Evolutionary conservation across 2,329 filamentous ascomycete genomes (phyloP), one percentile per base, ranked within the genome.

Genomic region (Nemania abortiva): DNA sequence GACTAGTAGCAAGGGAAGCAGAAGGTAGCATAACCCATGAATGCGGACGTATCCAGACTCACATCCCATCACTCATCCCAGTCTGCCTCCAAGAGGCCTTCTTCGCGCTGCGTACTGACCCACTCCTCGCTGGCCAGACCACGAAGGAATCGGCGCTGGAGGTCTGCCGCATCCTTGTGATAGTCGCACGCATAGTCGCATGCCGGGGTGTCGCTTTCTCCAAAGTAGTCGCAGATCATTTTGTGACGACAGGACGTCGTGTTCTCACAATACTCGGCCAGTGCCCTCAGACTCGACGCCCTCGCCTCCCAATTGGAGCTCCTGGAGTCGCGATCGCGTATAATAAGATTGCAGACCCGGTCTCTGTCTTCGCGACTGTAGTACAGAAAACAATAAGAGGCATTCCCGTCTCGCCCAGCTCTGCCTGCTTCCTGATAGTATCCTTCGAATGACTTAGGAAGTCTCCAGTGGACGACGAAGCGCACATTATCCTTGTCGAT

Each of bases 341-440:
- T 80, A 47, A 89, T 79, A 82, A 90, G 81, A 70, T 82, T 86
- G 10, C 86, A 88, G 10, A 92, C 89, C 1, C 94, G 88, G 76
- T 97, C 92, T 29, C 93, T 86, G 77, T 98, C 95, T 79, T 97
- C 93, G 13, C 92, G 89, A 68, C 91, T 94, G 81, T 98, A 98
- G 81, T 98, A 97, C 63, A 98, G 83, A 63, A 97, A 93, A 77
- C 94, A 98, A 69, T 92, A 89, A 37, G 92, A 91, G 0, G 94
- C 94, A 70, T 95, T 95, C 27, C 94, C 93, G 75, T 98, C 95
- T 49, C 95, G 89, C 0, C 95, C 95, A 6, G 95, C 95, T 47
- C 95, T 91, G 0, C 95, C 95, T 1, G 94, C 95, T 85, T 98
- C 95, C 81, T 98, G 95, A 76, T 98, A 97, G 78, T 96, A 98